Conservation (phyloP, 2,329 filamentous ascomycete species). For the Phaeosphaeriaceae sp. region DNA sequence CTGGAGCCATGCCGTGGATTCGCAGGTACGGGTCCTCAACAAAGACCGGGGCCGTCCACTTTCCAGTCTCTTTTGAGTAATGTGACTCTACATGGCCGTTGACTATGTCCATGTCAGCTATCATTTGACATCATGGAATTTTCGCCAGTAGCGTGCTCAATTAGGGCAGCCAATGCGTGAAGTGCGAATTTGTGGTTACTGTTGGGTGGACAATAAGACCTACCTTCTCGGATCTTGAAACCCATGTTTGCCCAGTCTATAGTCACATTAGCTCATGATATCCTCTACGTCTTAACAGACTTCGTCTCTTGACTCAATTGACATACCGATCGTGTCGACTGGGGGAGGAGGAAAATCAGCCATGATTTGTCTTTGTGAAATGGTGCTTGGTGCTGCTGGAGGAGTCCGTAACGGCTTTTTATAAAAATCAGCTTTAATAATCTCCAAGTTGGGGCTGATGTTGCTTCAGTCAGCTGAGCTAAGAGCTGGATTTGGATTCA, state of each 20-base stretch:
- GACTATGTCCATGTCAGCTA: conserved; percentile 60
- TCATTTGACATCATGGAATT: too few relatives aligned
- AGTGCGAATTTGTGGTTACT: neutral
- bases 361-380: conserved; percentile 26
- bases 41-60: conserved; percentile 82
- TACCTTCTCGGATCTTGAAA: conserved; percentile 90
- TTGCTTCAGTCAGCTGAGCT: conserved; percentile 23
- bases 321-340: conserved; percentile 74
- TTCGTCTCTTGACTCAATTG: conserved; percentile 1
- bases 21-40: conserved; percentile 83
- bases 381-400: conserved; percentile 9
- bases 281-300: neutral
- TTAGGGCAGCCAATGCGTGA: neutral
- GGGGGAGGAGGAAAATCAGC: conserved; percentile 71
- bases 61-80: conserved; percentile 75
- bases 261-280: conserved; percentile 11
- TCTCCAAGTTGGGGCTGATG: neutral
- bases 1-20: conserved; percentile 94
- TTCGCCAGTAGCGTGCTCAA: neutral
- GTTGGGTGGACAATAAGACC: conserved; percentile 19
- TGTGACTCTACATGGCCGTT: conserved; percentile 93
- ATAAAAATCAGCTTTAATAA: neutral
- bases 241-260: conserved; percentile 91
- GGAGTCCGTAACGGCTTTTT: conserved; percentile 6
- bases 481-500: conserved; percentile 1